Evolutionary conservation across 2,329 filamentous ascomycete species (phyloP), one percentile per base, ranked within the genome.

Genomic region (Nemania sp.): DNA sequence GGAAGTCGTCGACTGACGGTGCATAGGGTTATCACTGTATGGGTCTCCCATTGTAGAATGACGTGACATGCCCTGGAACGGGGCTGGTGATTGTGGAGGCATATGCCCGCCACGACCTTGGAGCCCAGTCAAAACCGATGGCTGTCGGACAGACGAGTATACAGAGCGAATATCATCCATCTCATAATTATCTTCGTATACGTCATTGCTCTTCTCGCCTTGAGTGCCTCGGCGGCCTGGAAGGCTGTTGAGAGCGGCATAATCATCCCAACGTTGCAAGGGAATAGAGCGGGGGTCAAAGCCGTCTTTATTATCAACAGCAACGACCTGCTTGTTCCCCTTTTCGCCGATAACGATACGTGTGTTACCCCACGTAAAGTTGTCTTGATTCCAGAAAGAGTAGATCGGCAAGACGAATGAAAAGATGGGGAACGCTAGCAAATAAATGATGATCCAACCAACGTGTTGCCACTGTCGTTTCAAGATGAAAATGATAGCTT

Each of bases 351-450:
- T 89, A 63, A 99, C 94, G 61, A 99, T 86, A 82, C 94, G 91
- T 1, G 94, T 99, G 76, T 94, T 97, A 80, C 94, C 94, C 94
- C 94, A 99, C 2, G 87, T 87, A 80, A 99, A 99, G 75, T 99
- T 93, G 74, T 99, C 94, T 73, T 97, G 92, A 75, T 97, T 96
- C 94, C 94, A 99, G 86, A 99, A 99, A 0, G 93, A 96, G 77
- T 97, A 99, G 60, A 99, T 77, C 0, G 94, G 94, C 11, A 99
- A 82, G 59, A 95, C 70, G 66, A 99, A 90, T 3, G 88, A 94
- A 77, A 93, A 97, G 64, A 99, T 89, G 0, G 94, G 94, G 77
- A 89, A 97, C 2, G 94, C 94, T n/a, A 95, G 64, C 59, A 99
- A 81, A 75, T 99, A 99, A 69, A 99, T 97, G 62, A 99, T 88